Conservation (phyloP, 768 basidiomycete species). For the Tylopilus plumbeoviolaceoides region DNA sequence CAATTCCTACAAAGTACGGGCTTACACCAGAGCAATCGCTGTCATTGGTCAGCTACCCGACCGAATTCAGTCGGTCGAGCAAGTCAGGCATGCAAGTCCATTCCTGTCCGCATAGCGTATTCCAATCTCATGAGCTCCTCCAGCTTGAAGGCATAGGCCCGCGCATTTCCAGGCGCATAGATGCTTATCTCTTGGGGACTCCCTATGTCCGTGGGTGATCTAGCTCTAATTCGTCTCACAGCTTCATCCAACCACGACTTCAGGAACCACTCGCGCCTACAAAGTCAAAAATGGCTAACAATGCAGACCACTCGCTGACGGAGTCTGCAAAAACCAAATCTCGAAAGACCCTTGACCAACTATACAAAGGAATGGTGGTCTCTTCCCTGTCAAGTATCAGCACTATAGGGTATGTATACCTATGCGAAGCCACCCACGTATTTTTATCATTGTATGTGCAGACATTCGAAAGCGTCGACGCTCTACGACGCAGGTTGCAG, state of each 20-base stretch:
- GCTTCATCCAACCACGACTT: neutral
- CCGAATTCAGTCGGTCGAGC: conserved; percentile 42
- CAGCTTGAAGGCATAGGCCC: conserved; percentile 34
- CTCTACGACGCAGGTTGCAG: conserved; percentile 50
- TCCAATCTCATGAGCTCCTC: conserved; percentile 6
- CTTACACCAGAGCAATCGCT: conserved; percentile 47
- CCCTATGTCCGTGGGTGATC: conserved; percentile 35
- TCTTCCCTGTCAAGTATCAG: conserved; percentile 36
- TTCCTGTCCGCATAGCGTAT: neutral
- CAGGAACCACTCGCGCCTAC: conserved; percentile 17
- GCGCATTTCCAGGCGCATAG: conserved; percentile 46
- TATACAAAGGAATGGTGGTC: conserved; percentile 27
- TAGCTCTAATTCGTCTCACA: neutral
- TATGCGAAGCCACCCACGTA: neutral
- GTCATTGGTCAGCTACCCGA: conserved; percentile 37
- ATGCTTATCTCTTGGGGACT: conserved; percentile 34
- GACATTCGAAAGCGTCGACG: conserved; percentile 33
- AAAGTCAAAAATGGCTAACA: conserved; percentile 1
- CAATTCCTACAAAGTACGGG: conserved; percentile 49
- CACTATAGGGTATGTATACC: conserved; percentile 45
- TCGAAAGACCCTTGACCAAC: conserved; percentile 23
- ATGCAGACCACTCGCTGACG: conserved; percentile 1
- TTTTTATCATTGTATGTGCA: conserved; percentile 4
- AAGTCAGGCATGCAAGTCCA: conserved; percentile 31
- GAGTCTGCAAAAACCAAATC: conserved; percentile 1